A percentile compares a stretch with the other conserved stretches of the same genome.
These are phyloP conservation scores for Aphanomyces cochlioides DNA, from an alignment of 352 stramenopile genomes.

Conservation along the genomic window DNA sequence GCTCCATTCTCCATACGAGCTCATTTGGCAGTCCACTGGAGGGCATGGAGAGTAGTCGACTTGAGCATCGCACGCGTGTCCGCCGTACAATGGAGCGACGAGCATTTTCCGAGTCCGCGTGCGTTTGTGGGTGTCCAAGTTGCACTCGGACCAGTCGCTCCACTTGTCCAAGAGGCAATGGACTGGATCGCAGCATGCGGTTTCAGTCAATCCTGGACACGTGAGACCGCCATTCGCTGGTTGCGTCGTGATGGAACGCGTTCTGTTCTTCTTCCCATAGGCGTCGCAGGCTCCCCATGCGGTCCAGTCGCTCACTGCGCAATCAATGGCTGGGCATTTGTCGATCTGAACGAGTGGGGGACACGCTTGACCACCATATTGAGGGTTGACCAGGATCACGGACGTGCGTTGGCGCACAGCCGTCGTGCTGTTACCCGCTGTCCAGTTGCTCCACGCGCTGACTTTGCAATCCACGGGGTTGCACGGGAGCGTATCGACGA, in stretches of 20 bases:
- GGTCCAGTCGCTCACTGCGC: slow-evolving; percentile 42
- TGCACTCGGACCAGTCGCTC: slow-evolving; percentile 44
- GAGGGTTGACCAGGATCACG: slow-evolving; percentile 38
- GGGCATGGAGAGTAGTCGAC: slow-evolving; percentile 41
- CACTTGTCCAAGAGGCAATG: slow-evolving; percentile 49
- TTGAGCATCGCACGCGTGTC: slow-evolving; percentile 37
- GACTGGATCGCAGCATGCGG: slow-evolving; percentile 39
- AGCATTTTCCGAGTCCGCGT: slow-evolving; percentile 40
- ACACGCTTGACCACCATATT: slow-evolving; percentile 43
- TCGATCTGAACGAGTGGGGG: slow-evolving; percentile 37
- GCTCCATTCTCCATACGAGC: slow-evolving; percentile 42
- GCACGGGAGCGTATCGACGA: slow-evolving; percentile 39
- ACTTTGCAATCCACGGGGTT: slow-evolving; percentile 51
- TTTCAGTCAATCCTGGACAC: slow-evolving; percentile 48
- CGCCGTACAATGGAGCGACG: slow-evolving; percentile 42
- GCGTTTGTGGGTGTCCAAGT: slow-evolving; percentile 39
- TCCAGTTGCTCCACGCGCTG: slow-evolving; percentile 50
- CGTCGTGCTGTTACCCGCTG: slow-evolving; percentile 35
- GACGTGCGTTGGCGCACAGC: slow-evolving; percentile 30
- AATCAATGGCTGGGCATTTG: slow-evolving; percentile 46
- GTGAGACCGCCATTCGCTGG: slow-evolving; percentile 39
- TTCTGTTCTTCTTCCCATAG: slow-evolving; percentile 42
- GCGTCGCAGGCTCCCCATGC: slow-evolving; percentile 27
- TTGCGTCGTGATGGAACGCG: slow-evolving; percentile 38
- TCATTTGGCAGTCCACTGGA: slow-evolving; percentile 46